Conservation (phyloP, 2,329 filamentous ascomycete genomes). For the Sarocladium brachiariae region DNA sequence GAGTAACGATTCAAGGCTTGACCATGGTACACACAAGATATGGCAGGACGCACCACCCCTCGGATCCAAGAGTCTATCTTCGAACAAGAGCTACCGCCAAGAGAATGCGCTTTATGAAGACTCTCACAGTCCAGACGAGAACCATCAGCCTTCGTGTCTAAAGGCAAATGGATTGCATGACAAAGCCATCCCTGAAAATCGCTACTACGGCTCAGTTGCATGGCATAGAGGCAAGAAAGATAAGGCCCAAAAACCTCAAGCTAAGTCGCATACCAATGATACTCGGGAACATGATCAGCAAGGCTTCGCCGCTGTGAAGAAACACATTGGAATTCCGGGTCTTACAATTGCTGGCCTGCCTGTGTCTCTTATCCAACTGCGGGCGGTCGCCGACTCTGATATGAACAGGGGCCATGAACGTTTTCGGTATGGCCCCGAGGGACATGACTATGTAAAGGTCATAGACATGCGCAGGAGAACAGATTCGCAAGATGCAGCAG, state of each 20-base stretch:
- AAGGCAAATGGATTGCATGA: neutral
- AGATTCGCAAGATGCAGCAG: too few relatives aligned
- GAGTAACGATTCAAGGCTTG: conserved; percentile 1
- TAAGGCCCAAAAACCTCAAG: too few relatives aligned
- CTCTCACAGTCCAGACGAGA: neutral
- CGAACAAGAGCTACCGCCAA: too few relatives aligned
- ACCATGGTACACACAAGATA: conserved; percentile 4
- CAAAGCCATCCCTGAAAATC: neutral
- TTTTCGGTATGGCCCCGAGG: neutral
- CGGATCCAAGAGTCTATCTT: neutral
- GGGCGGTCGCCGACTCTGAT: neutral
- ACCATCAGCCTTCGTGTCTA: neutral
- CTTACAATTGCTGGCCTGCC: neutral
- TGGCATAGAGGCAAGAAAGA: neutral
- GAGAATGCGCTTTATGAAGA: too few relatives aligned
- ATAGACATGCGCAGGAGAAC: neutral
- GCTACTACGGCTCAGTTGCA: neutral
- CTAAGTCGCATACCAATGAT: too few relatives aligned
- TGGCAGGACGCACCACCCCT: neutral
- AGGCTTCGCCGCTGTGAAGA: neutral
- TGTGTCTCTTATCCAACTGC: neutral
- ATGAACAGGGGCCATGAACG: neutral
- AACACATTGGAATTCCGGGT: neutral
- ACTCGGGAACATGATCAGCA: neutral
- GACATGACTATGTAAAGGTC: neutral